phyloP scores from a whole-genome alignment of 140 eudicot genomes.

The Anethum foeniculum region DNA sequence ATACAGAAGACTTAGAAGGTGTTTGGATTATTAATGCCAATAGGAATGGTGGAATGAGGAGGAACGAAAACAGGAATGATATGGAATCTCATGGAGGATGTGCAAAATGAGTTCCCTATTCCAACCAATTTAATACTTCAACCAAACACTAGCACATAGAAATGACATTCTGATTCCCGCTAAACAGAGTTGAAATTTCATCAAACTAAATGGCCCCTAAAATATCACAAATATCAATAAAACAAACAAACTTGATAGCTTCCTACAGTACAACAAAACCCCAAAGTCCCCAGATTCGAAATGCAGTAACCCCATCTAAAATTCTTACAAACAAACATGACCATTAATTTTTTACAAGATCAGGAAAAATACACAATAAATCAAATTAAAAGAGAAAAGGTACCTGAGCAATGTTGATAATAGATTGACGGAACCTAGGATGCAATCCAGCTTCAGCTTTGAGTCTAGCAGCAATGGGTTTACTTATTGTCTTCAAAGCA shows the following conservation, averaged over 20 bases:
- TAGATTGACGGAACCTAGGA: conserved; percentile 35
- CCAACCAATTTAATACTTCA: not conserved
- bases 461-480: conserved; percentile 35
- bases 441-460: conserved; percentile 33
- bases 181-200: not conserved
- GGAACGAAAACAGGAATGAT: not conserved
- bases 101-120: not conserved
- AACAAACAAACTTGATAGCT: not conserved
- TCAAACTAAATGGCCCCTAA: not conserved
- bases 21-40: not conserved
- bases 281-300: not conserved
- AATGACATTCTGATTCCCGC: not conserved
- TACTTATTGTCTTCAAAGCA: conserved; percentile 34
- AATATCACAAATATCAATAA: no score
- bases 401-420: conserved; percentile 45
- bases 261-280: not conserved
- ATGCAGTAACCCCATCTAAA: not conserved
- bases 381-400: not conserved
- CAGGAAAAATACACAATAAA: not conserved
- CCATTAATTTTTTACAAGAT: not conserved
- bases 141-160: not conserved
- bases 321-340: not conserved
- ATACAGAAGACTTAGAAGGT: not conserved
- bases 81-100: not conserved
- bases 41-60: not conserved